These are phyloP conservation scores for Orbilia ellipsospora DNA, from an alignment of 2,329 filamentous ascomycete genomes.

Conservation along the genomic window DNA sequence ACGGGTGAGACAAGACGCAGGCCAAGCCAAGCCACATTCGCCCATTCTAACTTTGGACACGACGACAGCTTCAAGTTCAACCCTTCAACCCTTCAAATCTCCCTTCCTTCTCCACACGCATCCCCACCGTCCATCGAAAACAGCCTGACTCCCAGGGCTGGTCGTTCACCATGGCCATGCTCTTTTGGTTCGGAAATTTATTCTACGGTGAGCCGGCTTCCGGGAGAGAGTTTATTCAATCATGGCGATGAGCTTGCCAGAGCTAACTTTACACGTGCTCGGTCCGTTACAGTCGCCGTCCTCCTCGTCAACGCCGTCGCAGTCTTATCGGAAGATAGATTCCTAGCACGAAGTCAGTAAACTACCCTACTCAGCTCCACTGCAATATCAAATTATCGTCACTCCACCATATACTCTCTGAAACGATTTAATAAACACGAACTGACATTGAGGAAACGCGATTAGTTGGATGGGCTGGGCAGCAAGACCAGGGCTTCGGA, in stretches of 20 bases:
- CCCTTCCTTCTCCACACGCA: not conserved
- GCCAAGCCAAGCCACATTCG: conserved; percentile 41
- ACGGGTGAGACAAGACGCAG: conserved; percentile 21
- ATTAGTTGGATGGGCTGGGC: conserved; percentile 81
- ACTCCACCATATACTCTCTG: too few relatives aligned
- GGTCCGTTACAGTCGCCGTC: conserved; percentile 72
- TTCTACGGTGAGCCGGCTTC: conserved; percentile 44
- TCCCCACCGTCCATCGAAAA: not conserved
- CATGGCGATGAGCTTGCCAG: not conserved
- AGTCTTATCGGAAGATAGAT: conserved; percentile 75
- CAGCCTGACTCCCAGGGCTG: conserved; percentile 7
- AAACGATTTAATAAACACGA: not conserved
- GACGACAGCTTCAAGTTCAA: conserved; percentile 34
- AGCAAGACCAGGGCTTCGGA: conserved; percentile 63
- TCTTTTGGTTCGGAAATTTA: conserved; percentile 54
- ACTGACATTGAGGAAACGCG: not conserved
- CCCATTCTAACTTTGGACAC: conserved; percentile 34
- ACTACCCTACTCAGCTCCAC: conserved; percentile 45
- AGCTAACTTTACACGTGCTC: conserved; percentile 41
- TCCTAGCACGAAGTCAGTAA: conserved; percentile 70
- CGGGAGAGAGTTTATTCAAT: not conserved
- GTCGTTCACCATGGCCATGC: conserved; percentile 41
- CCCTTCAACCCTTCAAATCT: not conserved
- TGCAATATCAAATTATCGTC: conserved; percentile 9
- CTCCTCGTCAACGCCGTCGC: conserved; percentile 94